Evolutionary conservation across 2,329 filamentous ascomycete genomes (phyloP).

Genomic region (Botrytis aclada): DNA sequence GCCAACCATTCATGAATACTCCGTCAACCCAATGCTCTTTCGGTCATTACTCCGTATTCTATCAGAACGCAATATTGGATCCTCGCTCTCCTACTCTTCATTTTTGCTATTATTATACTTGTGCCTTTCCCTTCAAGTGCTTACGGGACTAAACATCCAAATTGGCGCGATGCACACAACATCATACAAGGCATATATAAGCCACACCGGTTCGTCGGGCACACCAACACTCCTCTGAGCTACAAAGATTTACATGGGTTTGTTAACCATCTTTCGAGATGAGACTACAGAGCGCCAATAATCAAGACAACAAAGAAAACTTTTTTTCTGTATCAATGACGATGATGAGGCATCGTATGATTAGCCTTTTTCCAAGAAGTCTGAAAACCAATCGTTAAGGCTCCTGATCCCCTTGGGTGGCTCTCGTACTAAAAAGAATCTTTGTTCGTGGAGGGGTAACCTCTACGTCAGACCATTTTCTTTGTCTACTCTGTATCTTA

Average conservation of each 20-base stretch:
- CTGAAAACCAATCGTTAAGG: conserved; percentile 5
- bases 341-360: conserved; percentile 12
- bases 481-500: not conserved
- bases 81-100: not conserved
- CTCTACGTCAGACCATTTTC: not conserved
- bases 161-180: conserved; percentile 11
- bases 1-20: not conserved
- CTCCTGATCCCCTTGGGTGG: not conserved
- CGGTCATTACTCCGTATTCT: not conserved
- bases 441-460: not conserved
- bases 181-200: not conserved
- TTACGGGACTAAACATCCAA: not conserved
- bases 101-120: not conserved
- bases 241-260: not conserved
- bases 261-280: not conserved
- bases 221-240: conserved; percentile 6
- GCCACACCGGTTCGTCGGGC: conserved; percentile 11
- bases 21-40: not conserved
- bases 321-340: not conserved
- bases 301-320: not conserved
- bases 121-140: conserved; percentile 1
- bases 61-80: not conserved
- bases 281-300: not conserved
- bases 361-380: not conserved
- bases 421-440: not conserved